phyloP scores from a whole-genome alignment of 768 basidiomycete genomes.

The Russula lepida region DNA sequence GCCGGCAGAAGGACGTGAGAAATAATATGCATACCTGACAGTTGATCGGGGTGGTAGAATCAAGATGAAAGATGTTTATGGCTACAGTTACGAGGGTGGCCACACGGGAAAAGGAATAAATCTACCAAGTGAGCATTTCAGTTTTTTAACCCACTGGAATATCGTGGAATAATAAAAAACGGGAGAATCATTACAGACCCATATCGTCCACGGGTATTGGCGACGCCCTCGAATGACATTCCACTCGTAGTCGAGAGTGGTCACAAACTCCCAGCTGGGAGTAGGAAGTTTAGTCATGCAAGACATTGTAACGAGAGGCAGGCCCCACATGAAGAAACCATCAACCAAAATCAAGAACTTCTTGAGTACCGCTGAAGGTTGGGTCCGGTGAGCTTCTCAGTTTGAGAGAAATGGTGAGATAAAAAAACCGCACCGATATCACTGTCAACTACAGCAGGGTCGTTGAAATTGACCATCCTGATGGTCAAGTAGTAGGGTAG shows the following conservation, averaged over 20 bases:
- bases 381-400: neutral
- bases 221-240: no score
- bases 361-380: neutral
- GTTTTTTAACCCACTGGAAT: neutral
- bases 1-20: neutral
- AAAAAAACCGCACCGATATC: no score
- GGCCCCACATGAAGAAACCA: neutral
- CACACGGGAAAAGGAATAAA: constrained; percentile 5
- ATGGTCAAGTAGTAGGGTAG: neutral
- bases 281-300: no score
- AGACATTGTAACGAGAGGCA: no score
- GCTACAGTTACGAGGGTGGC: neutral
- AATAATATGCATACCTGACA: neutral
- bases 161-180: neutral
- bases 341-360: neutral
- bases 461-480: neutral
- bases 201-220: constrained; percentile 10
- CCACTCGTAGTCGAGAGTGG: no score
- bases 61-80: neutral
- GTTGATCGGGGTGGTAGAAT: neutral
- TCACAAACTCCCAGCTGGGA: no score
- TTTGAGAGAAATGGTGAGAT: neutral
- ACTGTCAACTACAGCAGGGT: neutral
- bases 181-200: neutral
- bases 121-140: neutral